A percentile compares a stretch with the other conserved stretches of the same genome.
Conservation (phyloP, 306 rosid genomes). For the Inga oerstediana region DNA sequence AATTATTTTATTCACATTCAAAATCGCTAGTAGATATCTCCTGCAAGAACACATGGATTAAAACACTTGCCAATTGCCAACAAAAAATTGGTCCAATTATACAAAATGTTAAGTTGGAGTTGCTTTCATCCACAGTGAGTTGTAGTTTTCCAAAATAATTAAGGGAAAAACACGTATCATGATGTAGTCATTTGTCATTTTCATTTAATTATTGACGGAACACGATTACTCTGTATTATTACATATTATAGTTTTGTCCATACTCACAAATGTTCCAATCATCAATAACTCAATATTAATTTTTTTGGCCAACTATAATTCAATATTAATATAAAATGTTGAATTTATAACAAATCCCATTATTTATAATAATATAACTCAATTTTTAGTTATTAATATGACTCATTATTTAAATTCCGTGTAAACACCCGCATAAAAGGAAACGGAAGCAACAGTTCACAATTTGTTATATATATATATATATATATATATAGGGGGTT, state of each 20-base stretch:
- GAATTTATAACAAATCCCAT: too few species aligned
- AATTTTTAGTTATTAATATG: neutral
- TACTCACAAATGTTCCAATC: neutral
- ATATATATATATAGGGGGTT: too few species aligned
- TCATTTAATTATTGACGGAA: conserved; percentile 51
- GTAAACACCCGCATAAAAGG: neutral
- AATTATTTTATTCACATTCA: neutral
- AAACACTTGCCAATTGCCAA: neutral
- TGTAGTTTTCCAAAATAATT: conserved; percentile 17
- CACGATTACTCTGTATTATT: neutral
- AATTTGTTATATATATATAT: too few species aligned
- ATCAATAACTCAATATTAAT: neutral
- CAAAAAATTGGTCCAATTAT: neutral
- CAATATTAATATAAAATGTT: too few species aligned
- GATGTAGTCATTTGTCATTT: conserved; percentile 50
- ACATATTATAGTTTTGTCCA: neutral
- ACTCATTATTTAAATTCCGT: neutral
- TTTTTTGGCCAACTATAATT: too few species aligned
- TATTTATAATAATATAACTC: too few species aligned
- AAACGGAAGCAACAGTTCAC: neutral
- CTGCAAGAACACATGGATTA: neutral
- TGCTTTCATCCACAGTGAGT: neutral
- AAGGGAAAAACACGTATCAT: conserved; percentile 32
- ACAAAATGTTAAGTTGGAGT: neutral
- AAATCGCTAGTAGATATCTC: neutral